These are phyloP conservation scores for Neopestalotiopsis sp. DNA, from an alignment of 2,329 filamentous ascomycete genomes.

Conservation along the genomic window DNA sequence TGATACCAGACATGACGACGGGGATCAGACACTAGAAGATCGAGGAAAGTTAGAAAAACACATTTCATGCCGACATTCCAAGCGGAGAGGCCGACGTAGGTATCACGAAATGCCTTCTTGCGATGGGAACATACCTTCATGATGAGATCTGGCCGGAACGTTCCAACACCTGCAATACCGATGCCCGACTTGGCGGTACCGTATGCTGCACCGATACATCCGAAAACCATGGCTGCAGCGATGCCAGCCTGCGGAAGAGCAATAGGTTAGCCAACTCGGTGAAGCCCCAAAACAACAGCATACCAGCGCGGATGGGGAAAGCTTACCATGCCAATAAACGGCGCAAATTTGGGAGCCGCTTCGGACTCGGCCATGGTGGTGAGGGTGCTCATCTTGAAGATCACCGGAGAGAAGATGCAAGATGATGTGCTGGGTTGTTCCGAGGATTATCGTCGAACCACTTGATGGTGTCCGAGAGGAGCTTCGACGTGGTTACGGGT, in stretches of 20 bases:
- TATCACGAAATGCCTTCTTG: conserved; percentile 18
- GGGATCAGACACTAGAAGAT: conserved; percentile 74
- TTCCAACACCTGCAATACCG: conserved; percentile 84
- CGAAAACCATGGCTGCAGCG: conserved; percentile 82
- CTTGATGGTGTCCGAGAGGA: conserved; percentile 6
- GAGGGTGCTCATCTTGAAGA: conserved; percentile 2
- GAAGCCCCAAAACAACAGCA: background rate
- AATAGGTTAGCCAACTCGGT: conserved; percentile 7
- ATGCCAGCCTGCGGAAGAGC: conserved; percentile 70
- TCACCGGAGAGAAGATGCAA: background rate
- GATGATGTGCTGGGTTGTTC: background rate
- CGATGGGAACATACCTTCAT: conserved; percentile 72
- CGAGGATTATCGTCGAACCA: background rate
- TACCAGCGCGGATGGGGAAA: conserved; percentile 13
- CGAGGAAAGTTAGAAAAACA: background rate
- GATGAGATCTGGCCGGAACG: conserved; percentile 84
- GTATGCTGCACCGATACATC: conserved; percentile 85
- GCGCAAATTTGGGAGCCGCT: conserved; percentile 78
- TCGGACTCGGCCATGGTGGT: conserved; percentile 61
- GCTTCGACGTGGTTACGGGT: conserved; percentile 4
- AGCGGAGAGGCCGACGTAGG: conserved; percentile 21
- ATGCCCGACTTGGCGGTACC: conserved; percentile 89
- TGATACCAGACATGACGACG: conserved; percentile 98
- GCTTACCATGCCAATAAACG: conserved; percentile 87
- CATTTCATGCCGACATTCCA: background rate